Evolutionary conservation across 1,284 basidiomycete genomes (phyloP).

Genomic region (Taiwanofungus camphoratus): DNA sequence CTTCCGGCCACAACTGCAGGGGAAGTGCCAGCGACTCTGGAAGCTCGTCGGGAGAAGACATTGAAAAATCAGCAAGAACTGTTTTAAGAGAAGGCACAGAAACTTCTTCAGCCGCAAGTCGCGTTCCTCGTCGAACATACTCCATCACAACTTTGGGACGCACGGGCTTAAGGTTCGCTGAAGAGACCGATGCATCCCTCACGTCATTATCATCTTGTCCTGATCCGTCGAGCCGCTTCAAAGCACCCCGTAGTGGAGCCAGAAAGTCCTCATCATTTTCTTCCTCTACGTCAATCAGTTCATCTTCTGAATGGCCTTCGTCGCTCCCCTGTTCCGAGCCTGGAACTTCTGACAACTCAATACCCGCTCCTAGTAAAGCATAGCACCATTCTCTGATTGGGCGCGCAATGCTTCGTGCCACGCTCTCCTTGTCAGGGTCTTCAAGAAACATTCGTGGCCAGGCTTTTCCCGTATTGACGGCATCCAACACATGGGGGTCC

Average conservation of each 20-base stretch:
- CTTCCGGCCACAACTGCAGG: slow-evolving; percentile 41
- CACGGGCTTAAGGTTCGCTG: slow-evolving; percentile 23
- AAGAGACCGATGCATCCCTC: slow-evolving; percentile 11
- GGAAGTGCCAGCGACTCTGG: slow-evolving; percentile 9
- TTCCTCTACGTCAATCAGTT: slow-evolving; percentile 39
- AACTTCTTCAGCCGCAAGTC: slow-evolving; percentile 56
- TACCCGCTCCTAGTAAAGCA: slow-evolving; percentile 58
- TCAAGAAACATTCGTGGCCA: slow-evolving; percentile 75
- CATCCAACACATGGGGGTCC: slow-evolving; percentile 51
- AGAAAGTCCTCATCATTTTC: slow-evolving; percentile 50
- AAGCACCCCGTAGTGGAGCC: slow-evolving; percentile 62
- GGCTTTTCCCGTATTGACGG: slow-evolving; percentile 53
- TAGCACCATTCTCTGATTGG: slow-evolving; percentile 64
- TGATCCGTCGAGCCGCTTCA: slow-evolving; percentile 48
- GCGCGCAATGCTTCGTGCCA: slow-evolving; percentile 52
- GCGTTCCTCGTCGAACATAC: slow-evolving; percentile 67
- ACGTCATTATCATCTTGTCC: slow-evolving; percentile 21
- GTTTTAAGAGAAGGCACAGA: slow-evolving; percentile 41
- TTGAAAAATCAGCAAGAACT: slow-evolving; percentile 37
- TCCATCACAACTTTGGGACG: slow-evolving; percentile 49
- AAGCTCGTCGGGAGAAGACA: slow-evolving; percentile 18
- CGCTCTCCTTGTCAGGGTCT: slow-evolving; percentile 65
- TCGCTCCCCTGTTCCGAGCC: slow-evolving; percentile 20
- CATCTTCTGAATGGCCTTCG: slow-evolving; percentile 37
- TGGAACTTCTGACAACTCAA: slow-evolving; percentile 44